These are phyloP conservation scores for Didymella arachidicola DNA, from an alignment of 2,329 filamentous ascomycete species.

Conservation along the genomic window DNA sequence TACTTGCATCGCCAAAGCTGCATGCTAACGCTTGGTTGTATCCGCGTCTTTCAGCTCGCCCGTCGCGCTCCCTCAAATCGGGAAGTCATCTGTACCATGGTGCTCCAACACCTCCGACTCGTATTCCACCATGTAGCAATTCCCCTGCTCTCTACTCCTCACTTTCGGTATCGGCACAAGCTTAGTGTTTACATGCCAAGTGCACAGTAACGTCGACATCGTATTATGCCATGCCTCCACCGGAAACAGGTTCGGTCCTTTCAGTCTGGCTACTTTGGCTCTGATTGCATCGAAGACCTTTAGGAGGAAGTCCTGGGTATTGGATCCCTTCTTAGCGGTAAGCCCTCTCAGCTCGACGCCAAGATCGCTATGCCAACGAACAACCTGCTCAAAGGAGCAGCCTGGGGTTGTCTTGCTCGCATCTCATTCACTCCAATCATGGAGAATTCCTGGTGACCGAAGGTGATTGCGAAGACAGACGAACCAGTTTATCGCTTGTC, in stretches of 20 bases:
- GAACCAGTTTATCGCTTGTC: too few relatives aligned
- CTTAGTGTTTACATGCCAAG: neutral
- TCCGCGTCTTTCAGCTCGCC: neutral
- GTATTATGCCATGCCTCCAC: neutral
- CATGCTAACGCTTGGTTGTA: neutral
- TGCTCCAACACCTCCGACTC: neutral
- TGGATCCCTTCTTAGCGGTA: neutral
- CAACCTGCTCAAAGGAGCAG: neutral
- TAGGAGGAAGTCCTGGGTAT: neutral
- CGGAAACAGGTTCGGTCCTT: neutral
- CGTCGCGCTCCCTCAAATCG: neutral
- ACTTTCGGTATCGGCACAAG: neutral
- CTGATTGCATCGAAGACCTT: neutral
- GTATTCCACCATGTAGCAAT: neutral
- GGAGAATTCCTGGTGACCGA: neutral
- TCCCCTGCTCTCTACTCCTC: neutral
- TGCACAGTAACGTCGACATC: neutral
- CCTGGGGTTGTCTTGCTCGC: neutral
- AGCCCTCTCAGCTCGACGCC: neutral
- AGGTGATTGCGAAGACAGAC: neutral
- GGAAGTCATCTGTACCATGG: neutral
- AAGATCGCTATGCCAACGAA: neutral
- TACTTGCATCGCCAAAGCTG: neutral
- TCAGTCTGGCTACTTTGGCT: neutral
- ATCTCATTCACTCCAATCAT: neutral